Conservation (phyloP, 116 monocot genomes). For the Dioscorea cayenensis region DNA sequence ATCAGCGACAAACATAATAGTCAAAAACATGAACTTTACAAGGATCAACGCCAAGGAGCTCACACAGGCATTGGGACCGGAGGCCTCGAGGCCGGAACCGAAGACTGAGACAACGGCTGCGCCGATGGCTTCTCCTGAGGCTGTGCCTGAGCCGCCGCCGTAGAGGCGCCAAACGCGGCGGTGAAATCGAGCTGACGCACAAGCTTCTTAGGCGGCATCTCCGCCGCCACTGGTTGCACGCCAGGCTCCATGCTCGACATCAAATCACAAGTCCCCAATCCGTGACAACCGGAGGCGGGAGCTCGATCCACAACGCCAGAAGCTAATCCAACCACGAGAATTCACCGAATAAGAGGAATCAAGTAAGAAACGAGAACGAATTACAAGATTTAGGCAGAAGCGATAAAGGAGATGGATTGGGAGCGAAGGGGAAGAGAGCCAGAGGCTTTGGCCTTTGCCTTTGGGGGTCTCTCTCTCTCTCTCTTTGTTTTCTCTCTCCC, state of each 20-base stretch:
- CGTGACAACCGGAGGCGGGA: neutral
- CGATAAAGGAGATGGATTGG: neutral
- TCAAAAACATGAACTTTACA: neutral
- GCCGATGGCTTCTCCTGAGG: neutral
- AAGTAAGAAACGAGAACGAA: neutral
- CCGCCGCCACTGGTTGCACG: slow-evolving; percentile 7
- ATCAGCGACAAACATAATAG: neutral
- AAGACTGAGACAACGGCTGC: neutral
- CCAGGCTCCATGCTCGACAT: slow-evolving; percentile 21
- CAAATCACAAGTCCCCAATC: neutral
- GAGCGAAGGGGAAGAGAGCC: too few species aligned
- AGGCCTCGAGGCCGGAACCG: neutral
- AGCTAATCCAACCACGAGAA: neutral
- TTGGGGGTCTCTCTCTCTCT: slow-evolving; percentile 1
- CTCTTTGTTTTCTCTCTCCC: slow-evolving; percentile 20
- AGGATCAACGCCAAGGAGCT: slow-evolving; percentile 1
- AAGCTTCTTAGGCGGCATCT: slow-evolving; percentile 7
- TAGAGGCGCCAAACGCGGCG: neutral
- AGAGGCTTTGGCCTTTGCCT: too few species aligned
- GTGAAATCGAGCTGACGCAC: slow-evolving; percentile 12
- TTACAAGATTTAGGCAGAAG: neutral
- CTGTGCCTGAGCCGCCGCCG: neutral
- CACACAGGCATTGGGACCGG: slow-evolving; percentile 1
- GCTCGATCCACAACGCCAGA: neutral
- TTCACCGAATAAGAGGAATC: neutral